A percentile compares a stretch with the other conserved stretches of the same genome.
Evolutionary conservation across 805 yeast genomes (phyloP).

Genomic region (Candida railenensis): DNA sequence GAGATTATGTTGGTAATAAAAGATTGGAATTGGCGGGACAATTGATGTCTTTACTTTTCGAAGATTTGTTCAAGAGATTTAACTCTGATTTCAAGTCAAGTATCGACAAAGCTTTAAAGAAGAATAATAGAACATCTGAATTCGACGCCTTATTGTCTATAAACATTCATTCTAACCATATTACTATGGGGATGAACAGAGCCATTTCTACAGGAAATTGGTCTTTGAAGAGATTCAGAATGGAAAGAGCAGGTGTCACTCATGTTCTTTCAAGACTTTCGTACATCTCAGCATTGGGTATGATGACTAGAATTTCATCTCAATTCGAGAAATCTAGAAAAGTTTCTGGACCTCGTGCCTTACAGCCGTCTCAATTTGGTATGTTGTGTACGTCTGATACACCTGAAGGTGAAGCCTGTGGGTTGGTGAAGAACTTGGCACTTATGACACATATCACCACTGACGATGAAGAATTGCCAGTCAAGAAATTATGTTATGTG

Average conservation of each 20-base stretch:
- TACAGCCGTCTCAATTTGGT: conserved; percentile 98
- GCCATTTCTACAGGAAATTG: conserved; percentile 99
- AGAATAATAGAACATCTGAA: conserved; percentile 92
- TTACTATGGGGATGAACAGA: conserved; percentile 90
- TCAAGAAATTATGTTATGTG: conserved; percentile 68
- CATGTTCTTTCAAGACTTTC: conserved; percentile 91
- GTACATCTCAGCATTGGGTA: conserved; percentile 92
- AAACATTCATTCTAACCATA: conserved; percentile 87
- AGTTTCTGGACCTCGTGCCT: conserved; percentile 97
- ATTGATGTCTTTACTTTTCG: conserved; percentile 89
- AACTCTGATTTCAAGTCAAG: conserved; percentile 92
- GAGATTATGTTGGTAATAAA: conserved; percentile 98
- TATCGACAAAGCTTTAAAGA: conserved; percentile 89
- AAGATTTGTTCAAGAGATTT: conserved; percentile 95
- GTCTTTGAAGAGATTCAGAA: conserved; percentile 97
- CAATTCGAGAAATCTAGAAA: conserved; percentile 97
- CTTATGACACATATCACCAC: conserved; percentile 98
- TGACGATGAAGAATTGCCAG: conserved; percentile 94
- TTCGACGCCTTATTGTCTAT: conserved; percentile 90
- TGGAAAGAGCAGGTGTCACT: conserved; percentile 99
- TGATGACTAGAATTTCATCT: conserved; percentile 99
- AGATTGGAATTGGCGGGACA: conserved; percentile 97
- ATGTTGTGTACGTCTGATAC: conserved; percentile 99
- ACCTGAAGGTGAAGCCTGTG: conserved; percentile 99
- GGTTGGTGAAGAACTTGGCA: conserved; percentile 94